Conservation (phyloP, 805 yeast genomes). For the Nakazawaea ishiwadae region DNA sequence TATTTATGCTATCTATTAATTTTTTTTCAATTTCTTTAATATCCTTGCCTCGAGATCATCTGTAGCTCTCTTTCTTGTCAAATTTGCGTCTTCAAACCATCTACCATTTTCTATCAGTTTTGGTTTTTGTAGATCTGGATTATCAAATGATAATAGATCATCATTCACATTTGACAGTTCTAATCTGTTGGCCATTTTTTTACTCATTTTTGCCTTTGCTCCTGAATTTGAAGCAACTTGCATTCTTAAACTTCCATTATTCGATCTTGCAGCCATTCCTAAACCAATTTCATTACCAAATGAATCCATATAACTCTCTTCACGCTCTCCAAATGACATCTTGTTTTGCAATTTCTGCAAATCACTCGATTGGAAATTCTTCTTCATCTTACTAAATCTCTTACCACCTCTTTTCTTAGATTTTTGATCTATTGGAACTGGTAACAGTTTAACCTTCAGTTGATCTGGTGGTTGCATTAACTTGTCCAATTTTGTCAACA, state of each 20-base stretch:
- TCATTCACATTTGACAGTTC: conserved; percentile 4
- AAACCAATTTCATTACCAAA: conserved; percentile 81
- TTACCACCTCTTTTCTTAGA: conserved; percentile 87
- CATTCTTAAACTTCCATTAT: conserved; percentile 18
- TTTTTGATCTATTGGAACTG: conserved; percentile 68
- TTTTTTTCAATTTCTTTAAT: conserved; percentile 6
- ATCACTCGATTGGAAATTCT: conserved; percentile 77
- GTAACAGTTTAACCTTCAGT: conserved; percentile 61
- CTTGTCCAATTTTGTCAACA: conserved; percentile 61
- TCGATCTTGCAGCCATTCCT: conserved; percentile 54
- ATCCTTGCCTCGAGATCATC: conserved; percentile 3
- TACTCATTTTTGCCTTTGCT: conserved; percentile 56
- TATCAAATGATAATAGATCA: conserved; percentile 3
- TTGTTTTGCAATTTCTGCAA: conserved; percentile 78
- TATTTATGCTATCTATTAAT: too few species aligned
- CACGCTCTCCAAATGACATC: conserved; percentile 76
- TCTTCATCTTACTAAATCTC: conserved; percentile 72
- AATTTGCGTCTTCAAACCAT: conserved; percentile 4
- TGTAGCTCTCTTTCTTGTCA: conserved; percentile 3
- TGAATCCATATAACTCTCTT: conserved; percentile 53
- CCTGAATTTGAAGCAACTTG: conserved; percentile 30
- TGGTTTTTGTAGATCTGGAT: background rate
- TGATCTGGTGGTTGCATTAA: conserved; percentile 74
- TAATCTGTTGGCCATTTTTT: conserved; percentile 51
- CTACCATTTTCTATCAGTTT: background rate